Percentiles rank a stretch among this genome's conserved stretches.
These are phyloP conservation scores for Whalleya microplaca DNA, from an alignment of 2,329 filamentous ascomycete species.

Conservation along the genomic window DNA sequence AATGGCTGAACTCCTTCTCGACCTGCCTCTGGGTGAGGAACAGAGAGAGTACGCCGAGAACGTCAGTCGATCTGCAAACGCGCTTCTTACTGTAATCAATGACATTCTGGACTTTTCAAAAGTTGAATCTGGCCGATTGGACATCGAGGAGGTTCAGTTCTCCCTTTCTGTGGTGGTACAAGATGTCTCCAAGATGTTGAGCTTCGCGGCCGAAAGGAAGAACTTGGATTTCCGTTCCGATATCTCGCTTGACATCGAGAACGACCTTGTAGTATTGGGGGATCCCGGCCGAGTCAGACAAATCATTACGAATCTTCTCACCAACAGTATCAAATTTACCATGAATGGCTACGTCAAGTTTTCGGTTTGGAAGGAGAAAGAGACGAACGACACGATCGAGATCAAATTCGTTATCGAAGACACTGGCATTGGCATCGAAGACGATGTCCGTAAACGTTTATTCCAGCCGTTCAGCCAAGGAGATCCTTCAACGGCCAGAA, in stretches of 20 bases:
- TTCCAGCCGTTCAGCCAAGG: constrained; percentile 85
- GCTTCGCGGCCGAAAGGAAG: constrained; percentile 81
- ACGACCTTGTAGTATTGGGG: constrained; percentile 78
- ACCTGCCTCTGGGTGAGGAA: constrained; percentile 69
- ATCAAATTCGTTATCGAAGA: constrained; percentile 76
- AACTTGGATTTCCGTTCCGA: constrained; percentile 73
- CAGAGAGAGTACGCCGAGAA: constrained; percentile 77
- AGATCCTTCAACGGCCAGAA: constrained; percentile 75
- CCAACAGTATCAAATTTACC: constrained; percentile 78
- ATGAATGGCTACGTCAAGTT: constrained; percentile 70
- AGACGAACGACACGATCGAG: constrained; percentile 66
- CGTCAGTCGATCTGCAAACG: constrained; percentile 79
- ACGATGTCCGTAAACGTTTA: constrained; percentile 71
- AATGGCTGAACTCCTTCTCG: constrained; percentile 75
- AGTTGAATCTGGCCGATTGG: constrained; percentile 75
- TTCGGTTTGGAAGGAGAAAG: constrained; percentile 64
- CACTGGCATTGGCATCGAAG: constrained; percentile 80
- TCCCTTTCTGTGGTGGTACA: constrained; percentile 73
- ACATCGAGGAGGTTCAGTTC: constrained; percentile 82
- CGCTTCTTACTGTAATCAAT: constrained; percentile 84
- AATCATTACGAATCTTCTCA: constrained; percentile 79
- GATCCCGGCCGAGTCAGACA: constrained; percentile 84
- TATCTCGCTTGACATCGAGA: constrained; percentile 64
- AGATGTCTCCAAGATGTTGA: constrained; percentile 85
- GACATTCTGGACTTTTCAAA: constrained; percentile 92